A percentile compares a stretch with the other conserved stretches of the same genome.
Conservation (phyloP, 1,284 basidiomycete genomes). For the Boletus hoseneyae region DNA sequence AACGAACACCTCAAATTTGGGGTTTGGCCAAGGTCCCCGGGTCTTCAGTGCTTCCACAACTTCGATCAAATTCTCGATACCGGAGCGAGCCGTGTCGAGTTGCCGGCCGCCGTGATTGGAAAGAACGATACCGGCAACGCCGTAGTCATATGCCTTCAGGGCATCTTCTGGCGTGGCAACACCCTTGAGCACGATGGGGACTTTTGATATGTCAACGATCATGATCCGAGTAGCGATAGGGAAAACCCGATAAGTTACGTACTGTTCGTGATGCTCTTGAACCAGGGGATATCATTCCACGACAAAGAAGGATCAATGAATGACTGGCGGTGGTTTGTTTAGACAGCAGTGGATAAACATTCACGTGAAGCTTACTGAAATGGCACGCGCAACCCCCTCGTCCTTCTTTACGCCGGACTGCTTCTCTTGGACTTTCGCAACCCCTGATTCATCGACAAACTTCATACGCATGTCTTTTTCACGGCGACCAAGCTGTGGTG, state of each 20-base stretch:
- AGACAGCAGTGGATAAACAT: neutral
- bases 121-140: constrained; percentile 60
- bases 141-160: constrained; percentile 62
- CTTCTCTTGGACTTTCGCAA: constrained; percentile 48
- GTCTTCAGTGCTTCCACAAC: constrained; percentile 58
- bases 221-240: neutral
- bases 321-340: constrained; percentile 45
- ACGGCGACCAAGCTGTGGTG: constrained; percentile 83
- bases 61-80: constrained; percentile 63
- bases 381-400: constrained; percentile 88
- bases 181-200: constrained; percentile 61
- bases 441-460: constrained; percentile 80
- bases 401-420: constrained; percentile 69
- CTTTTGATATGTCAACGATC: constrained; percentile 24
- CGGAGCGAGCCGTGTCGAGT: constrained; percentile 62
- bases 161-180: constrained; percentile 64
- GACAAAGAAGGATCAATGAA: constrained; percentile 89
- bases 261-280: constrained; percentile 86
- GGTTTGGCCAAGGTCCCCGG: constrained; percentile 41
- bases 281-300: constrained; percentile 89
- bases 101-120: constrained; percentile 70
- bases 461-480: constrained; percentile 96
- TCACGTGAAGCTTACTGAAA: constrained; percentile 54
- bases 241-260: neutral
- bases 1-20: constrained; percentile 64